These are phyloP conservation scores for Mantamonas sphyraenae DNA, from an alignment of 78 protist species.

Conservation along the genomic window DNA sequence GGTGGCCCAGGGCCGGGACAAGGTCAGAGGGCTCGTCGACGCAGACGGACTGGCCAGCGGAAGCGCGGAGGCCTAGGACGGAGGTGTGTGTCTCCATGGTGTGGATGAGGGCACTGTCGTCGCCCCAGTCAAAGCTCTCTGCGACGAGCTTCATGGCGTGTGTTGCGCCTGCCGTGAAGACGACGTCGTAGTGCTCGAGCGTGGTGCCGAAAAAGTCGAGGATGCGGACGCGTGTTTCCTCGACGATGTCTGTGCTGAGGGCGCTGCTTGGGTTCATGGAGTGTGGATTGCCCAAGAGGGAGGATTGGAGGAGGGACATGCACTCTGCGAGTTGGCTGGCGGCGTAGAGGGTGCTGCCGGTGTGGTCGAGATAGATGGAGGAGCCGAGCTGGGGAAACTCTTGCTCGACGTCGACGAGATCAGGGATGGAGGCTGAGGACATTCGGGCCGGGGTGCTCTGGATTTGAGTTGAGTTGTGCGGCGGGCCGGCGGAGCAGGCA, in stretches of 20 bases:
- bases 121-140: too few relatives aligned
- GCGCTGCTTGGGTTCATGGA: neutral
- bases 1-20: slow-evolving; percentile 5
- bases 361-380: neutral
- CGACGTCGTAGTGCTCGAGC: slow-evolving; percentile 18
- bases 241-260: neutral
- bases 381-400: too few relatives aligned
- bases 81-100: slow-evolving; percentile 34
- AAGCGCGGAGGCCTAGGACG: slow-evolving; percentile 51
- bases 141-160: slow-evolving; percentile 44
- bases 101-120: slow-evolving; percentile 20
- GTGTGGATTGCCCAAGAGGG: slow-evolving; percentile 1
- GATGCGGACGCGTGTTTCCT: neutral
- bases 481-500: too few relatives aligned
- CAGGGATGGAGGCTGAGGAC: too few relatives aligned
- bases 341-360: neutral
- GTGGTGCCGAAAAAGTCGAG: slow-evolving; percentile 9
- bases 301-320: neutral
- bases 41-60: slow-evolving; percentile 11
- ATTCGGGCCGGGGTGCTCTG: too few relatives aligned
- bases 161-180: slow-evolving; percentile 59
- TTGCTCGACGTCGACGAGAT: too few relatives aligned
- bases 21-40: neutral
- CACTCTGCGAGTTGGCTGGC: neutral
- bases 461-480: too few relatives aligned